Evolutionary conservation across 805 yeast species (phyloP), one percentile per base, ranked within the genome.

Genomic region (Naumovozyma castellii): DNA sequence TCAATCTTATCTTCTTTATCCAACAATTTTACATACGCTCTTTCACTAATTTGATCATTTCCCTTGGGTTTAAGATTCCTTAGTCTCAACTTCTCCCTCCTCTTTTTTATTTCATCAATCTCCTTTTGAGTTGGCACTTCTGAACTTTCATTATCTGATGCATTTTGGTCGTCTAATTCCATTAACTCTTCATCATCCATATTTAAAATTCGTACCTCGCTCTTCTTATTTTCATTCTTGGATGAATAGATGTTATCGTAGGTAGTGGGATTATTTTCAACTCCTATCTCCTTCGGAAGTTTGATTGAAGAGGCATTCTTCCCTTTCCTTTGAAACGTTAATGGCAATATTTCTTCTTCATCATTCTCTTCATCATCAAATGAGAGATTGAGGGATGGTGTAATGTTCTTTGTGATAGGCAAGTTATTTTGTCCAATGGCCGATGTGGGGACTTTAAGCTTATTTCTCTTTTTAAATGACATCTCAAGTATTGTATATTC

Each of bases 1-100:
- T 53, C 59, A 6, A 34, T 13, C 42, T 48, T 53, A 35, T 56
- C 62, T n/a, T 57, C 59, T 12, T 44, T 34, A 36, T 47, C 49
- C 18, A 60, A 42, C 6, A 54, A 34, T 29, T 55, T 53, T 2
- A 50, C 51, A 38, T 59, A 58, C 10, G 47, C 50, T 19, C 38
- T 55, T 34, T 59, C 64, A 15, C 35, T 42, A 18, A 40, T 9
- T 16, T 42, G 17, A 25, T 32, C 30, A 12, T 18, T 12, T 20
- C 28, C 14, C 4, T 18, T 6, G 5, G 15, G 6, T n/a, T 4
- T n/a, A 12, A 12, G n/a, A 16, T 18, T 20, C 34, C 17, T 30
- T 32, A 18, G 3, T 3, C 9, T 12, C 17, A 17, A 17, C 35
- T 3, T 16, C 10, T 32, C 32, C 32, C 22, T 14, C 3, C 9